Percentiles rank a stretch among this genome's conserved stretches.
These are phyloP conservation scores for Oropetium thomaeum DNA, from an alignment of 176 grass and related monocot species.

Conservation along the genomic window DNA sequence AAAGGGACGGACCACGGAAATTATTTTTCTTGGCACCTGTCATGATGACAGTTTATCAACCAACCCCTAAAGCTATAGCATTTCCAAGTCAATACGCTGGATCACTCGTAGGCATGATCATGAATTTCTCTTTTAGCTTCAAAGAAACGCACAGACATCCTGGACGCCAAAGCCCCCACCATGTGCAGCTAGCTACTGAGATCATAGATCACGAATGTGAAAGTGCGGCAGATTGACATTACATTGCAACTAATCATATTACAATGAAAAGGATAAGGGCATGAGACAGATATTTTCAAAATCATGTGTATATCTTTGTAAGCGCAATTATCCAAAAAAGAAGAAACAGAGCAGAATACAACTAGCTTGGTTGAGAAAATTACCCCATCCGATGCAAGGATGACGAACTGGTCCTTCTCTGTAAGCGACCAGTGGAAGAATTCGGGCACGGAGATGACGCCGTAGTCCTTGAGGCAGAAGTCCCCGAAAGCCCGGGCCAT, in stretches of 20 bases:
- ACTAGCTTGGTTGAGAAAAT: conserved; percentile 17
- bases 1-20: conserved; percentile 22
- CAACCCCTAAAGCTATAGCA: conserved; percentile 18
- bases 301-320: conserved; percentile 28
- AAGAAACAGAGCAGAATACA: not conserved
- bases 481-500: conserved; percentile 97
- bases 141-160: conserved; percentile 24
- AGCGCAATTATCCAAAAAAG: not conserved
- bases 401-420: conserved; percentile 74
- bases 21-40: conserved; percentile 21
- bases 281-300: not conserved
- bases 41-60: conserved; percentile 53
- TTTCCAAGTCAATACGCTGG: conserved; percentile 44
- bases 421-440: conserved; percentile 90
- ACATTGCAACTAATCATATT: conserved; percentile 48
- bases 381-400: conserved; percentile 97
- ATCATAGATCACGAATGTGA: conserved; percentile 30
- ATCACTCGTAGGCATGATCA: conserved; percentile 31
- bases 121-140: conserved; percentile 29
- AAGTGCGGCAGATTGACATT: conserved; percentile 49
- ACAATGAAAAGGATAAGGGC: conserved; percentile 12
- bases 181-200: conserved; percentile 50
- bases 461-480: conserved; percentile 97
- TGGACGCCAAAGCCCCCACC: conserved; percentile 33
- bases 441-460: conserved; percentile 93